Evolutionary conservation across 2,329 filamentous ascomycete species (phyloP), one percentile per base, ranked within the genome.

Genomic region (Fusarium sp.): DNA sequence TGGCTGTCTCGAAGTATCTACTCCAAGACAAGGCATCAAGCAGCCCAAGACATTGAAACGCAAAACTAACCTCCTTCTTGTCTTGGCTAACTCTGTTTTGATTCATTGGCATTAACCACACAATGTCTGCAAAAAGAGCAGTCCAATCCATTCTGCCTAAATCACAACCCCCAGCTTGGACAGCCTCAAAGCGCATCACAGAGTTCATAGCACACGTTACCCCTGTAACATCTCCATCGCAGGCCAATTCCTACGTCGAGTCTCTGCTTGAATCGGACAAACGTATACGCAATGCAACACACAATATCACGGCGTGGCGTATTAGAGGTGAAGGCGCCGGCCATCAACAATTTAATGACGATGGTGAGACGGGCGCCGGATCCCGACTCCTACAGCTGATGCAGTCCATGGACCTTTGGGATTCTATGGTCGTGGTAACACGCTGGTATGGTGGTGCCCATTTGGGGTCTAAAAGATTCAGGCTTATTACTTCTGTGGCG

Each of bases 391-490:
- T 98, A 62, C 93, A 97, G 81, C 83, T 99, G 35, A 91, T 99
- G 90, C 94, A 98, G 82, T 82, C 97, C 63, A 98, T 98, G 93
- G 93, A 94, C 75, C 85, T 97, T 8, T 98, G 94, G 94, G 89
- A 97, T 79, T 91, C 92, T 12, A 91, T 98, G 83, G 93, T 99
- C 0, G 91, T 99, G 4, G 95, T 99, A 21, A 94, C 93, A 41
- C 84, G 96, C 66, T 99, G 96, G 96, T 99, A 97, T 79, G 96
- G 96, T 5, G 96, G 96, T 3, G 87, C 97, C 57, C 92, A 94
- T 73, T 81, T 99, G 48, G 96, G 96, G 0, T 94, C 95, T 37
- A 91, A 95, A 77, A 84, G 96, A 68, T 99, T 99, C 77, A 89
- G 93, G 18, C 83, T 97, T 53, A 98, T 99, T 77, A 98, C 97